phyloP scores from a whole-genome alignment of 2,329 filamentous ascomycete genomes.

The Ceratocystis alfenasii region DNA sequence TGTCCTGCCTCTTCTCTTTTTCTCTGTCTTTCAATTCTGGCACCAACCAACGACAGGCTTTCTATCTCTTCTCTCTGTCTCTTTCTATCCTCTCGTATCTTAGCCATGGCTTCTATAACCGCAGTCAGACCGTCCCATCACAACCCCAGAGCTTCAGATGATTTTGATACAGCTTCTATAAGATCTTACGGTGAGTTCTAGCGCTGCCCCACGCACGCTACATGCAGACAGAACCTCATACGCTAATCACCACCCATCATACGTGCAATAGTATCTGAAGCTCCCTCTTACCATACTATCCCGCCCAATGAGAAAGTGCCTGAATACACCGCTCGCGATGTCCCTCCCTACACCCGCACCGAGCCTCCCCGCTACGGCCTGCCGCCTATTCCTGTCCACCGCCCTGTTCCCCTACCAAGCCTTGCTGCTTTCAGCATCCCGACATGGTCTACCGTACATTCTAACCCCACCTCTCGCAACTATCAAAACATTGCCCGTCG shows the following conservation, averaged over 20 bases:
- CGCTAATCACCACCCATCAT: not conserved
- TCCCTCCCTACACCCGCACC: constrained; percentile 20
- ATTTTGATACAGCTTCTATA: constrained; percentile 57
- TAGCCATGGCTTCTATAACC: constrained; percentile 11
- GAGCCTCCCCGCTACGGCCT: constrained; percentile 31
- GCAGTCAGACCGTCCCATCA: constrained; percentile 20
- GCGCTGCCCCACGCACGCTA: not conserved
- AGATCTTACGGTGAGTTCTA: constrained; percentile 48
- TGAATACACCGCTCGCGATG: constrained; percentile 36
- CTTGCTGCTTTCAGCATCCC: constrained; percentile 45
- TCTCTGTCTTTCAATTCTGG: not conserved
- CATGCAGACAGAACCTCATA: not conserved
- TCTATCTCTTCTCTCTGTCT: not conserved
- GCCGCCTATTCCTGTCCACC: constrained; percentile 37
- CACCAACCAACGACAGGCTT: not conserved
- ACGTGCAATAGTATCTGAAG: constrained; percentile 44
- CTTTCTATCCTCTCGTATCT: not conserved
- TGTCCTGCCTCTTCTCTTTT: constrained; percentile 3
- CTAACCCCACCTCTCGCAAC: constrained; percentile 45
- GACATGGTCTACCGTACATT: constrained; percentile 45
- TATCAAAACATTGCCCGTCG: constrained; percentile 54
- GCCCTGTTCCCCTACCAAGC: constrained; percentile 32
- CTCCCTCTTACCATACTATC: constrained; percentile 51
- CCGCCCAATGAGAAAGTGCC: constrained; percentile 39
- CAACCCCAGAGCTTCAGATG: constrained; percentile 35